Percentiles rank a stretch among this genome's conserved stretches.
Evolutionary conservation across 148 eudicot species (phyloP).

Genomic region (Selenicereus undatus): DNA sequence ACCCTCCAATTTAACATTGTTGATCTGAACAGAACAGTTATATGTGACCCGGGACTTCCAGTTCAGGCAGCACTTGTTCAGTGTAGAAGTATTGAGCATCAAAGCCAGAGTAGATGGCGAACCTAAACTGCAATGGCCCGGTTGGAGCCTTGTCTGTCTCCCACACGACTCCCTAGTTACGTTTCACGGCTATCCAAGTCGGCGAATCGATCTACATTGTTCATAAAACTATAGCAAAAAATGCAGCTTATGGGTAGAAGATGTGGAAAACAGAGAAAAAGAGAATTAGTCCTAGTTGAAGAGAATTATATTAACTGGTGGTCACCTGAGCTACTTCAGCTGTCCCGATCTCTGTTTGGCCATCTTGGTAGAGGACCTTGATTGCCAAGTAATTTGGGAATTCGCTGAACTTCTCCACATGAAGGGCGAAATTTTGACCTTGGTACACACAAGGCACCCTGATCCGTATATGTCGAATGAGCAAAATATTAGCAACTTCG

Average conservation of each 20-base stretch:
- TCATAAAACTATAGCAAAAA: neutral
- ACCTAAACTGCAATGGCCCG: conserved; percentile 63
- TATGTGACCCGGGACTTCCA: neutral
- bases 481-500: neutral
- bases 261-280: neutral
- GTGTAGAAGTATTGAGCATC: conserved; percentile 46
- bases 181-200: conserved; percentile 49
- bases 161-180: conserved; percentile 74
- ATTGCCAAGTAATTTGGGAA: conserved; percentile 65
- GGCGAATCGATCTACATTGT: conserved; percentile 44
- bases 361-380: conserved; percentile 75
- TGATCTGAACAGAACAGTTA: neutral
- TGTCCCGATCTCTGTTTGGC: conserved; percentile 73
- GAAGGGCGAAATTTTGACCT: conserved; percentile 53
- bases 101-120: conserved; percentile 58
- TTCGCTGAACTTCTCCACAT: conserved; percentile 66
- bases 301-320: neutral
- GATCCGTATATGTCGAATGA: conserved; percentile 4
- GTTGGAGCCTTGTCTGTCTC: conserved; percentile 53
- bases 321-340: conserved; percentile 70
- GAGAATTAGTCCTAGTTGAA: neutral
- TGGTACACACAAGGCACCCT: conserved; percentile 80
- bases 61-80: conserved; percentile 1
- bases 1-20: neutral
- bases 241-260: neutral